Evolutionary conservation across 2,329 filamentous ascomycete species (phyloP).

Genomic region (Ilyonectria destructans): DNA sequence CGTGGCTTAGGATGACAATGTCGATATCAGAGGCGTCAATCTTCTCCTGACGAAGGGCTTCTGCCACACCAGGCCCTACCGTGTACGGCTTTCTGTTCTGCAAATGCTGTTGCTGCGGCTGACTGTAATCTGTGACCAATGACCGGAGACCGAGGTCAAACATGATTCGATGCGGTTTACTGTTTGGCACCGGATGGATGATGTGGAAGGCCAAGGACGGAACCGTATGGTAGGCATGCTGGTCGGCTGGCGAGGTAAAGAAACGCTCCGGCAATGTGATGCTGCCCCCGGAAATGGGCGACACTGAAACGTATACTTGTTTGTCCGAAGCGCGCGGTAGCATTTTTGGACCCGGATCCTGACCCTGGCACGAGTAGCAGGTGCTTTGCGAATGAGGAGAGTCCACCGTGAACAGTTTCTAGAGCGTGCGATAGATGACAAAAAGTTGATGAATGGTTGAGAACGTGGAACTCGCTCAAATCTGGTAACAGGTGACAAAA

Average conservation of each 20-base stretch:
- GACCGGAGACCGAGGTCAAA: slow-evolving; percentile 1
- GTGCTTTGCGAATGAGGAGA: too few species aligned
- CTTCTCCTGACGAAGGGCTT: background rate
- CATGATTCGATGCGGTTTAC: background rate
- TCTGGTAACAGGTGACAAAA: background rate
- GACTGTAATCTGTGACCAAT: background rate
- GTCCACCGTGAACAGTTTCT: background rate
- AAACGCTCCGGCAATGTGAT: background rate
- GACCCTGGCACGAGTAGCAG: too few species aligned
- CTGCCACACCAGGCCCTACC: background rate
- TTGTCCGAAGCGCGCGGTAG: background rate
- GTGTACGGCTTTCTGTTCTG: background rate
- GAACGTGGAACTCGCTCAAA: too few species aligned
- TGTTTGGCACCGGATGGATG: background rate
- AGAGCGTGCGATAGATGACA: background rate
- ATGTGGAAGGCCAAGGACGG: background rate
- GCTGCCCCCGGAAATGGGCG: background rate
- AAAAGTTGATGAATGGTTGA: too few species aligned
- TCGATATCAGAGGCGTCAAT: background rate
- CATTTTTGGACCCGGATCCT: background rate
- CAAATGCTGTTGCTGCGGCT: background rate
- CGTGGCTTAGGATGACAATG: background rate
- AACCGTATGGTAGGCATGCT: background rate
- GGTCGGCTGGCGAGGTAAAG: background rate
- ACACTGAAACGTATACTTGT: background rate